phyloP scores from a whole-genome alignment of 1,139 yeast genomes.

The Candida sp. region DNA sequence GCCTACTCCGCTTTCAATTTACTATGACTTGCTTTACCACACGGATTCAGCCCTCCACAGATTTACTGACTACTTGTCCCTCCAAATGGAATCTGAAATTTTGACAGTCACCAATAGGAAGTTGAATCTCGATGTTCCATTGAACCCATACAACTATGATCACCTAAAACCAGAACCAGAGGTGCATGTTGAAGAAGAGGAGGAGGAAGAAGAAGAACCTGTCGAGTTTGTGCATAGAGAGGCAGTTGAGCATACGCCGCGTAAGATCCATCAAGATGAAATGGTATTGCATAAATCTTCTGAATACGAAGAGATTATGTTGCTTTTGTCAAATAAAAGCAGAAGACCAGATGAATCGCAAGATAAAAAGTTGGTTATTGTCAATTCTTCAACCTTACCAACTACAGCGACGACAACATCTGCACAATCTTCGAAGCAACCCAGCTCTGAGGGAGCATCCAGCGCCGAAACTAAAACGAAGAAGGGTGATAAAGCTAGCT shows the following conservation, averaged over 20 bases:
- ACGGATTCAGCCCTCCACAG: conserved; percentile 78
- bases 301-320: conserved; percentile 92
- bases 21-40: conserved; percentile 84
- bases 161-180: conserved; percentile 50
- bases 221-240: conserved; percentile 47
- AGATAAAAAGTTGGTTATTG: conserved; percentile 46
- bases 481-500: conserved; percentile 25
- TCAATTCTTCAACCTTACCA: conserved; percentile 32
- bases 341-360: conserved; percentile 40
- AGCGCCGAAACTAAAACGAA: conserved; percentile 27
- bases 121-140: conserved; percentile 71
- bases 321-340: conserved; percentile 46
- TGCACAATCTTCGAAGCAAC: conserved; percentile 21
- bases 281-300: conserved; percentile 70
- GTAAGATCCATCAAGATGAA: conserved; percentile 51
- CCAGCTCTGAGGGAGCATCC: conserved; percentile 21
- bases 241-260: conserved; percentile 45
- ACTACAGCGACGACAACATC: conserved; percentile 17
- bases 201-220: conserved; percentile 32
- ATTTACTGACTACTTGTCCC: conserved; percentile 78
- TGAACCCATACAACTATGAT: conserved; percentile 64
- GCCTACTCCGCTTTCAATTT: conserved; percentile 82
- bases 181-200: conserved; percentile 49
- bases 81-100: conserved; percentile 85
- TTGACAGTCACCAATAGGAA: conserved; percentile 79